Base-by-base conservation (phyloP, 2,329 filamentous ascomycete genomes). In the Aspergillus eucalypticola region DNA sequence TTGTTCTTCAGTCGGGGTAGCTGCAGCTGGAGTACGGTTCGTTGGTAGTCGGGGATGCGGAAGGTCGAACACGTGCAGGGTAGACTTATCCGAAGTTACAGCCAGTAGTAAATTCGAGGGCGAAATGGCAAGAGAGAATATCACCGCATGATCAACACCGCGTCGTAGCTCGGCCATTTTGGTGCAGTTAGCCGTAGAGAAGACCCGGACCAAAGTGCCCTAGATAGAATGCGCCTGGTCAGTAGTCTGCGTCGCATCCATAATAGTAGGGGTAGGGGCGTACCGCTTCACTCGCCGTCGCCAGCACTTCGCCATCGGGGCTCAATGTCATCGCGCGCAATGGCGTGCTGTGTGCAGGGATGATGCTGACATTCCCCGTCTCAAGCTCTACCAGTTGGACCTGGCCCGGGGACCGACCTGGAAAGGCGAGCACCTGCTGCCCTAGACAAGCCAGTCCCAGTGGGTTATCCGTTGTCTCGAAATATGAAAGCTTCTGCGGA, bases 81-180 rank as follows among this genome's bases (percentile, higher is more conserved):
- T 99, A 5, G 91, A 93, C 78, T 98, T 99, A 81, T 99, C 95
- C 1, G 93, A 97, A 1, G 94, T 98, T 63, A 92, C 94, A 25
- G 95, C 95, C 10, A 98, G 83, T 71, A 92, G 84, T 46, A 84
- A 86, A 54, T 90, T 90, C 0, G 88, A 88, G 0, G 93, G 93
- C 19, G 91, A 96, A 74, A 99, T 95, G 10, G 90, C 89, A 10
- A 99, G 82, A 2, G 91, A 94, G 77, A 91, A 96, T 66, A 98
- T 90, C 56, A 88, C 87, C 15, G 95, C 93, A 38, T 88, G 89
- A 70, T 99, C 95, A 51, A 96, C 89, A 44, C 95, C 95, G 35
- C 95, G 88, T 46, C 95, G 88, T 52, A 97, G 83, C 76, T 99
- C 95, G 41, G 87, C 89, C 41, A 97, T 78, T 60, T 90, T 89